Base-by-base conservation (phyloP, 257 asterid species). In the Forsythia viridissima region DNA sequence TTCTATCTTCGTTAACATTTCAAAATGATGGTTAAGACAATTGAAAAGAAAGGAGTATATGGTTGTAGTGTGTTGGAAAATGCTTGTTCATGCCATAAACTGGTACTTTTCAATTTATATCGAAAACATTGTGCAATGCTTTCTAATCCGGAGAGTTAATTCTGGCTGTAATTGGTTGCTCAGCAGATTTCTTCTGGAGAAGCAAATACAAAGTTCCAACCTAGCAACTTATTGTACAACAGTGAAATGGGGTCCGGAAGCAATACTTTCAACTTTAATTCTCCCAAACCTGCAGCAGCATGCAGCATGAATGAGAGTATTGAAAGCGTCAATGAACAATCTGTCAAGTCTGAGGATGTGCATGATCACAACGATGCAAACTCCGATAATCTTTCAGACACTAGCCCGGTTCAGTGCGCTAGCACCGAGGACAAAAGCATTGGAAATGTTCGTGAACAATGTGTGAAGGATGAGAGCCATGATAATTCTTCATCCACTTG, bases 191-290 rank as follows among this genome's bases (percentile, higher is more conserved):
- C 85, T 48, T 73, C 79, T 8, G 84, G 78, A 44, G 83, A 87
- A 68, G 80, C 82, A 70, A 77, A 82, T 72, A 88, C 80, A 79
- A 89, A 77, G 2, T 69, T 48, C 42, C 87, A 82, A 48, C 51
- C 81, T n/a, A 80, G 72, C 76, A 82, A 44, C 57, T 70, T 87
- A 68, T 63, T 2, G 16, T 76, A 85, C 75, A 77, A 87, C 51
- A 85, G 91, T 76, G 75, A 85, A 39, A 89, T 87, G 82, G 91
- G 81, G 79, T 78, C 63, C 2, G 83, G 83, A 65, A 77, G 84
- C 82, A 89, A 82, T 68, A 91, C 88, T 24, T 91, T 82, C 46
- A 88, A 88, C 79, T 87, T 92, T 82, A 80, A 85, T 76, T 71
- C 88, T 61, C 66, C 80, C 36, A 71, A 81, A 30, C 78, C 82